Conservation (phyloP, 1,284 basidiomycete genomes). For the Boletellus dicymbophilus region DNA sequence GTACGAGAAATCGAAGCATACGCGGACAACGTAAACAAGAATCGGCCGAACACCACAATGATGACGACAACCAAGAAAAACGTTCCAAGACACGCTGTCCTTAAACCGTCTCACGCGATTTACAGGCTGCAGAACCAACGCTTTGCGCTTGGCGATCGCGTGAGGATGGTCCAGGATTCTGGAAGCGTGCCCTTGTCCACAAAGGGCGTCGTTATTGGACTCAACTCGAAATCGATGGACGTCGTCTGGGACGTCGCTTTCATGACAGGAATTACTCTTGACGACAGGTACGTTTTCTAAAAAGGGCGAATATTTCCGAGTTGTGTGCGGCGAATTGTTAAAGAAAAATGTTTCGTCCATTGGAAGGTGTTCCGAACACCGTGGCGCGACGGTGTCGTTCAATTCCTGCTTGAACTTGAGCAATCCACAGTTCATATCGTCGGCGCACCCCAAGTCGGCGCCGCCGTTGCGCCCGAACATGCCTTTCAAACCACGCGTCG, state of each 20-base stretch:
- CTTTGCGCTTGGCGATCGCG: conserved; percentile 92
- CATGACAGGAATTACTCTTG: conserved; percentile 88
- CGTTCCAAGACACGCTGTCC: conserved; percentile 91
- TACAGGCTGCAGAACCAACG: conserved; percentile 90
- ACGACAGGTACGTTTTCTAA: conserved; percentile 79
- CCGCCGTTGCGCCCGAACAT: conserved; percentile 39
- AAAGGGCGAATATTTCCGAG: too few relatives aligned
- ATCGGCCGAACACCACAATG: conserved; percentile 62
- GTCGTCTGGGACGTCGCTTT: conserved; percentile 98
- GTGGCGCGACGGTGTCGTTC: conserved; percentile 85
- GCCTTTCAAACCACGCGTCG: conserved; percentile 68
- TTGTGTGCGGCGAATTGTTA: too few relatives aligned
- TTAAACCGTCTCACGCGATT: conserved; percentile 91
- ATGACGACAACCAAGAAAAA: conserved; percentile 91
- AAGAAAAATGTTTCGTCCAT: too few relatives aligned
- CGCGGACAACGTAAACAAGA: conserved; percentile 66
- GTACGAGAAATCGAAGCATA: conserved; percentile 79
- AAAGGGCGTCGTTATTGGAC: conserved; percentile 92
- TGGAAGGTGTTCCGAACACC: conserved; percentile 91
- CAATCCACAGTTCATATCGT: conserved; percentile 77
- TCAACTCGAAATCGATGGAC: conserved; percentile 88
- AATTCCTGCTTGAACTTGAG: conserved; percentile 86
- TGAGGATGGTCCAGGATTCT: conserved; percentile 94
- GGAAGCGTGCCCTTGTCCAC: conserved; percentile 92
- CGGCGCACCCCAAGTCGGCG: conserved; percentile 56